phyloP scores from a whole-genome alignment of 179 eudicot genomes.

The Silene vulgaris region DNA sequence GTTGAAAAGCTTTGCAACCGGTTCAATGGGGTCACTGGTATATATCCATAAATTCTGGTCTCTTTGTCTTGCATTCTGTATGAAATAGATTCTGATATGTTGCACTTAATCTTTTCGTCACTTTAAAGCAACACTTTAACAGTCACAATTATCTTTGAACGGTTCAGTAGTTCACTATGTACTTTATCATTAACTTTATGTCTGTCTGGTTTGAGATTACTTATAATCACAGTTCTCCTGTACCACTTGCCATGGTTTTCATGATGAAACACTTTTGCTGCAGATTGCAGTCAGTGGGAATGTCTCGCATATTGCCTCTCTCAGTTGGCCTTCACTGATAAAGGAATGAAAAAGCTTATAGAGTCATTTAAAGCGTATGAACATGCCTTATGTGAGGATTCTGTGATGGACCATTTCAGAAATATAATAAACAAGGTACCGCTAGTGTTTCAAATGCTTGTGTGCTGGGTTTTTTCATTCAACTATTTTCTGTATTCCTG shows the following conservation, averaged over 20 bases:
- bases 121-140: neutral
- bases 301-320: slow-evolving; percentile 90
- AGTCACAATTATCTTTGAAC: neutral
- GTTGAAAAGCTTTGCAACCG: slow-evolving; percentile 95
- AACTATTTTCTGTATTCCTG: neutral
- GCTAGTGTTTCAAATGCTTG: neutral
- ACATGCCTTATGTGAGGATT: slow-evolving; percentile 67
- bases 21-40: slow-evolving; percentile 86
- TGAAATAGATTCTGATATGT: neutral
- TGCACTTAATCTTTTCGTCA: neutral
- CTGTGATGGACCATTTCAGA: slow-evolving; percentile 82
- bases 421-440: slow-evolving; percentile 76
- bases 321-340: slow-evolving; percentile 90
- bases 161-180: neutral
- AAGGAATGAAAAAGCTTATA: slow-evolving; percentile 84
- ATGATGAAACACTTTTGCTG: slow-evolving; percentile 16
- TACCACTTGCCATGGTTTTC: slow-evolving; percentile 4
- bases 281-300: slow-evolving; percentile 83
- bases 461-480: neutral
- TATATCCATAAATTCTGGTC: neutral
- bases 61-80: slow-evolving; percentile 6
- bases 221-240: neutral
- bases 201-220: neutral
- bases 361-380: slow-evolving; percentile 85
- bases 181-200: neutral